These are phyloP conservation scores for Tritrichomonas foetus DNA, from an alignment of 208 protist species.

Conservation along the genomic window DNA sequence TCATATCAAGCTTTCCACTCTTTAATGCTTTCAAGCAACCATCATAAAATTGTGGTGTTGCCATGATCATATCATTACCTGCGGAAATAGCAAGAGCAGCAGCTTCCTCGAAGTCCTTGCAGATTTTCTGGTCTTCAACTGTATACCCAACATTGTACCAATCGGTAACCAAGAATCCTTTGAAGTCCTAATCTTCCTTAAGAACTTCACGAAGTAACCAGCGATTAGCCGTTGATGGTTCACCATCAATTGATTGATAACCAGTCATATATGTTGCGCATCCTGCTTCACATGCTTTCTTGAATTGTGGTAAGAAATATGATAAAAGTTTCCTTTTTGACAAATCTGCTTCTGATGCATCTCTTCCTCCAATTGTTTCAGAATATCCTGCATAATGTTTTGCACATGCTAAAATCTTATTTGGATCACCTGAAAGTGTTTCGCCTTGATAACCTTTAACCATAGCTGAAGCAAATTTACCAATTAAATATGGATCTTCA, in stretches of 20 bases:
- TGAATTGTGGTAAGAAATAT: slow-evolving; percentile 55
- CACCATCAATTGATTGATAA: background rate
- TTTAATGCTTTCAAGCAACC: background rate
- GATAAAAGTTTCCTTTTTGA: slow-evolving; percentile 47
- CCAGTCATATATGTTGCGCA: slow-evolving; percentile 21
- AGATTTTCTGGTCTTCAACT: slow-evolving; percentile 8
- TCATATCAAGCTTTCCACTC: background rate
- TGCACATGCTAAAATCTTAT: slow-evolving; percentile 50
- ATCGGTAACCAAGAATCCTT: slow-evolving; percentile 55
- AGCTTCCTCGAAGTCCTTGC: background rate
- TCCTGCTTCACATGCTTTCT: slow-evolving; percentile 44
- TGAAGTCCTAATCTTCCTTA: slow-evolving; percentile 46
- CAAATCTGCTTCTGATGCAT: slow-evolving; percentile 52
- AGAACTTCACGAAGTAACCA: background rate
- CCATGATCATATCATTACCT: background rate
- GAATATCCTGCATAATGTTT: slow-evolving; percentile 62
- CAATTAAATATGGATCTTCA: slow-evolving; percentile 55
- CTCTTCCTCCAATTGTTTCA: slow-evolving; percentile 49
- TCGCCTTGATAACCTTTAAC: slow-evolving; percentile 50
- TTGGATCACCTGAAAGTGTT: slow-evolving; percentile 2
- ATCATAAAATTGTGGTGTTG: background rate
- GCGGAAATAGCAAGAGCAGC: background rate
- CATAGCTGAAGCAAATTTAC: slow-evolving; percentile 16
- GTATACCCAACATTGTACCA: background rate
- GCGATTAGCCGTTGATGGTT: background rate